These are phyloP conservation scores for Arthrobotrys megalospora DNA, from an alignment of 2,329 filamentous ascomycete species.

Conservation along the genomic window DNA sequence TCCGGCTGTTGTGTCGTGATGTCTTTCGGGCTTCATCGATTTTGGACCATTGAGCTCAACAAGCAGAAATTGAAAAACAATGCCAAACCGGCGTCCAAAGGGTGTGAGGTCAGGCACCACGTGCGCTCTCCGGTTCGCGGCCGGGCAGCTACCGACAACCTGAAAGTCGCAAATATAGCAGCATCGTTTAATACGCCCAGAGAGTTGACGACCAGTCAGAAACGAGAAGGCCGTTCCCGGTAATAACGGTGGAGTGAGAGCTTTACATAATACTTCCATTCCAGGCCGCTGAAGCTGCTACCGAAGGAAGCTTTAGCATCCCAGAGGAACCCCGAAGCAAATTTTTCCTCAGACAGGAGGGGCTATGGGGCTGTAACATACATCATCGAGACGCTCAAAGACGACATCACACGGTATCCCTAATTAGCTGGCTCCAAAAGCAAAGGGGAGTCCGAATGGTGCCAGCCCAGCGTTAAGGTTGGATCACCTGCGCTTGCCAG, in stretches of 20 bases:
- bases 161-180: constrained; percentile 52
- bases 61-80: constrained; percentile 6
- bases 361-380: constrained; percentile 31
- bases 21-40: constrained; percentile 48
- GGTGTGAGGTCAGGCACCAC: constrained; percentile 37
- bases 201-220: constrained; percentile 26
- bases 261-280: constrained; percentile 48
- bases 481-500: constrained; percentile 49
- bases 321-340: constrained; percentile 49
- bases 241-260: constrained; percentile 34
- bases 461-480: constrained; percentile 33
- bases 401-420: constrained; percentile 57
- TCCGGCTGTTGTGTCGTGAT: constrained; percentile 32
- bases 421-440: constrained; percentile 29
- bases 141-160: constrained; percentile 44
- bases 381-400: constrained; percentile 50
- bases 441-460: constrained; percentile 32
- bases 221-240: constrained; percentile 57
- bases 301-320: constrained; percentile 45
- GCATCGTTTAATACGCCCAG: constrained; percentile 33
- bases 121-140: constrained; percentile 39
- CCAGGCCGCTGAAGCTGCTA: constrained; percentile 49
- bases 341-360: constrained; percentile 34
- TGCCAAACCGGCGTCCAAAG: constrained; percentile 4
- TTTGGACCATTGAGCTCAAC: constrained; percentile 9